A percentile compares a stretch with the other conserved stretches of the same genome.
Conservation (phyloP, 441 rosid species). For the Populus hybrid region DNA sequence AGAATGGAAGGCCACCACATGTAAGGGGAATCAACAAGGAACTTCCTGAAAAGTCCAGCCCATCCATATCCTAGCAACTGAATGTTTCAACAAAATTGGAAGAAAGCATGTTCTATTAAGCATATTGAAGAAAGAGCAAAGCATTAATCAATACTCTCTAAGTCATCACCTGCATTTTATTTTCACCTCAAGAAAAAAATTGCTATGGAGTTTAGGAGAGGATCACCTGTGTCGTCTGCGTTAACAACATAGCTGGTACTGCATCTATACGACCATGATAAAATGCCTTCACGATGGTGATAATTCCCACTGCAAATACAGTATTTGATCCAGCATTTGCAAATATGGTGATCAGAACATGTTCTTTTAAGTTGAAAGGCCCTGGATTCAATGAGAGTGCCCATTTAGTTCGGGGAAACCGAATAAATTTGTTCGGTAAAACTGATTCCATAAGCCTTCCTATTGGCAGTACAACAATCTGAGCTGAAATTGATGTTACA, state of each 20-base stretch:
- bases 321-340: no score
- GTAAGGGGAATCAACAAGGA: conserved; percentile 48
- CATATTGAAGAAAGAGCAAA: background rate
- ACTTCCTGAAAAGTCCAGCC: conserved; percentile 44
- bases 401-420: conserved; percentile 22
- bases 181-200: background rate
- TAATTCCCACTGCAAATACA: no score
- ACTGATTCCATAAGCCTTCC: conserved; percentile 48
- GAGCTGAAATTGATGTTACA: conserved; percentile 37
- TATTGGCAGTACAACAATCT: conserved; percentile 43
- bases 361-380: no score
- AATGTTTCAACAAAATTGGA: background rate
- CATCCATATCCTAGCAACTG: conserved; percentile 53
- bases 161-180: background rate
- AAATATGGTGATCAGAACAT: no score
- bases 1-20: conserved; percentile 61
- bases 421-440: conserved; percentile 21
- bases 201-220: background rate
- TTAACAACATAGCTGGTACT: conserved; percentile 35
- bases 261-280: conserved; percentile 28
- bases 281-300: conserved; percentile 32
- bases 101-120: background rate
- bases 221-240: conserved; percentile 43
- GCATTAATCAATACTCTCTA: background rate
- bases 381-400: no score